Evolutionary conservation across 1,284 basidiomycete species (phyloP).

Genomic region (Ustilago curta): DNA sequence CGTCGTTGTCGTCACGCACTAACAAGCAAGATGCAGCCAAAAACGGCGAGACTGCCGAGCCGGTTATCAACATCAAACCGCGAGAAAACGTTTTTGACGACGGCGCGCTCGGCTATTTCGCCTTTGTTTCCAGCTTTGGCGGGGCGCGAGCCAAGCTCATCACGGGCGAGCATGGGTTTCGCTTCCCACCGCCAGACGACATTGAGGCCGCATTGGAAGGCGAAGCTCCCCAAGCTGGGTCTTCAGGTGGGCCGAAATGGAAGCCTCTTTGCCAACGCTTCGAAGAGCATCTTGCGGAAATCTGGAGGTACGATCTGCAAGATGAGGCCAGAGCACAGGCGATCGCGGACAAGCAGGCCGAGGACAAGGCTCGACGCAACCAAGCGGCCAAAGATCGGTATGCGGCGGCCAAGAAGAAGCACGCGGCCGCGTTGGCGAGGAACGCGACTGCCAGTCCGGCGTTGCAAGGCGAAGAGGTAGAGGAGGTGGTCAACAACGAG

Average conservation of each 20-base stretch:
- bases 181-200: conserved; percentile 75
- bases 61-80: conserved; percentile 58
- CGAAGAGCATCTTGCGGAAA: conserved; percentile 51
- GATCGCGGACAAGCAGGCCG: conserved; percentile 23
- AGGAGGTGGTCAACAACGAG: neutral
- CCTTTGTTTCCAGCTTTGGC: conserved; percentile 92
- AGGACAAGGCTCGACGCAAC: conserved; percentile 29
- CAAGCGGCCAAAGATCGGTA: conserved; percentile 30
- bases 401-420: conserved; percentile 39
- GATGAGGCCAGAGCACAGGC: conserved; percentile 53
- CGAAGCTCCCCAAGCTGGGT: neutral
- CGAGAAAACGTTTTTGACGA: conserved; percentile 87
- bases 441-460: conserved; percentile 24
- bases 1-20: conserved; percentile 4
- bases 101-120: conserved; percentile 94
- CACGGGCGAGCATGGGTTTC: conserved; percentile 80
- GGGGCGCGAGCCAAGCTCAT: conserved; percentile 86
- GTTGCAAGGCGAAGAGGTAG: conserved; percentile 1
- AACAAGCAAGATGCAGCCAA: conserved; percentile 17
- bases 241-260: conserved; percentile 22
- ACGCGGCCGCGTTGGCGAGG: conserved; percentile 29
- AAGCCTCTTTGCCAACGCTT: conserved; percentile 48
- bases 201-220: conserved; percentile 52
- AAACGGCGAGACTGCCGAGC: conserved; percentile 18
- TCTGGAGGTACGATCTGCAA: conserved; percentile 51